Conservation (phyloP, 2,329 filamentous ascomycete genomes). For the Helicocarpus griseus region DNA sequence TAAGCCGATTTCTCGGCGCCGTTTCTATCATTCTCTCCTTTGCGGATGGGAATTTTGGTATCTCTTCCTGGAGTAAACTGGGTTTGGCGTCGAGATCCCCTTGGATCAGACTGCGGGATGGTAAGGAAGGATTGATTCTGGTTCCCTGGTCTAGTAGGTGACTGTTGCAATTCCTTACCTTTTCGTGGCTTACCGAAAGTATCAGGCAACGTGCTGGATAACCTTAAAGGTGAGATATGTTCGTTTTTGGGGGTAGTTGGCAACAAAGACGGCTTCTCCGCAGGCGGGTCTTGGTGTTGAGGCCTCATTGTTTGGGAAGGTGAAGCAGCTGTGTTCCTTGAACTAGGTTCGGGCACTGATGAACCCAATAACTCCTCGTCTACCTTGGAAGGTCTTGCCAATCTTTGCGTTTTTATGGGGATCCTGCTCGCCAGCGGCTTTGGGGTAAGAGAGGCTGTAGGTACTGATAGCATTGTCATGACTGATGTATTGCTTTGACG, state of each 20-base stretch:
- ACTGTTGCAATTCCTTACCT: background rate
- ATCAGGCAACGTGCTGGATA: background rate
- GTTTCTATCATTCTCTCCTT: background rate
- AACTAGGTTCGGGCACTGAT: background rate
- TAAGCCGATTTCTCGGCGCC: background rate
- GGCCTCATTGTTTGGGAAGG: background rate
- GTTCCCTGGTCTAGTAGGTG: background rate
- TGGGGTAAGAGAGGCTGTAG: background rate
- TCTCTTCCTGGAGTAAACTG: background rate
- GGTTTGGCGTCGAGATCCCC: background rate
- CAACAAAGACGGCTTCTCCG: background rate
- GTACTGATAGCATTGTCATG: background rate
- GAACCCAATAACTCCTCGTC: background rate
- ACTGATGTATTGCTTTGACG: background rate
- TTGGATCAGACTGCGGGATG: background rate
- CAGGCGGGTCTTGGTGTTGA: background rate
- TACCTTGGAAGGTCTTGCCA: background rate
- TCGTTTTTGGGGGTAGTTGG: background rate
- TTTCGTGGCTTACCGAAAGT: background rate
- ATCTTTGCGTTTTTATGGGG: background rate
- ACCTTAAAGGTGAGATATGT: background rate
- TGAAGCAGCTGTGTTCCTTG: background rate
- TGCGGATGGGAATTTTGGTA: background rate
- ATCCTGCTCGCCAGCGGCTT: constrained; percentile 2
- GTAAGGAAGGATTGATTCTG: background rate